Evolutionary conservation across 1,284 basidiomycete species (phyloP).

Genomic region (Trametes pubescens): DNA sequence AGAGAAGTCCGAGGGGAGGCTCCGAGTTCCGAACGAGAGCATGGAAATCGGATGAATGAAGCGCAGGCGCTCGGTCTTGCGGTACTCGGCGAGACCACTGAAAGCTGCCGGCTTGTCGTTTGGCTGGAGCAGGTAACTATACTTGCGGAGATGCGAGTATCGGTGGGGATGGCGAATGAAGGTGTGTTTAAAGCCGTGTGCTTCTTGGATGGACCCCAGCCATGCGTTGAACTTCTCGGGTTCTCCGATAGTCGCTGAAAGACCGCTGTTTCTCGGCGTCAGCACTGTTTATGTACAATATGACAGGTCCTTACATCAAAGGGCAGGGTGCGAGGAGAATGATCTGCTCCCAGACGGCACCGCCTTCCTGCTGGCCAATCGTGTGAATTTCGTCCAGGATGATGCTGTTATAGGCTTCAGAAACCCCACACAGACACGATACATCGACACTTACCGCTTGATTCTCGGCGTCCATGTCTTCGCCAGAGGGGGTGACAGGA

Average conservation of each 20-base stretch:
- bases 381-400: conserved; percentile 78
- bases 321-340: conserved; percentile 71
- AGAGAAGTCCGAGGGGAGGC: conserved; percentile 66
- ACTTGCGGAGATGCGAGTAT: conserved; percentile 78
- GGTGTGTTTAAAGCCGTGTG: conserved; percentile 63
- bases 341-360: conserved; percentile 76
- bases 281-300: background rate
- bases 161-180: conserved; percentile 71
- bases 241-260: conserved; percentile 74
- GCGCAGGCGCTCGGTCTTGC: conserved; percentile 49
- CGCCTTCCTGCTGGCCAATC: conserved; percentile 73
- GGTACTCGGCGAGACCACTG: conserved; percentile 48
- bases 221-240: conserved; percentile 71
- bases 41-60: conserved; percentile 71
- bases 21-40: conserved; percentile 39
- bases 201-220: conserved; percentile 66
- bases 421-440: background rate
- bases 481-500: conserved; percentile 70
- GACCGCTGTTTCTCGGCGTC: conserved; percentile 51
- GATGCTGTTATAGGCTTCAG: conserved; percentile 50
- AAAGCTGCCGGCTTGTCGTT: conserved; percentile 43
- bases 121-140: conserved; percentile 54
- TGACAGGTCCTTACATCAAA: conserved; percentile 59
- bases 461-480: conserved; percentile 67
- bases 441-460: conserved; percentile 52